Conservation (phyloP, 2,329 filamentous ascomycete genomes). For the Talaromyces sp. region DNA sequence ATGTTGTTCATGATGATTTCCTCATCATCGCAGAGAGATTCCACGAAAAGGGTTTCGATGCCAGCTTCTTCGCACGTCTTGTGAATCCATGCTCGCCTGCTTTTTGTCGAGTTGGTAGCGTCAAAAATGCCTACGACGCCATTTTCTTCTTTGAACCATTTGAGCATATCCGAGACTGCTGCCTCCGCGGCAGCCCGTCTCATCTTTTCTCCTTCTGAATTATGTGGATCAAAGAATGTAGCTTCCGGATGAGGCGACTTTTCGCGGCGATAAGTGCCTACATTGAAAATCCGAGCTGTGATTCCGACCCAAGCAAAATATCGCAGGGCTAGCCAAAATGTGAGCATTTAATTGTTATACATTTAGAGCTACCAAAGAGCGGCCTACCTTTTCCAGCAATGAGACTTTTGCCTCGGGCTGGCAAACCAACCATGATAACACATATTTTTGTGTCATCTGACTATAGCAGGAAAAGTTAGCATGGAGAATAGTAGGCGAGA, state of each 20-base stretch:
- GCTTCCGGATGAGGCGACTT: slow-evolving; percentile 86
- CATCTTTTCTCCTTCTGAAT: slow-evolving; percentile 83
- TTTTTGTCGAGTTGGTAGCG: slow-evolving; percentile 93
- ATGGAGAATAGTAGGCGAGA: background rate
- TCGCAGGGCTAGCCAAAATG: slow-evolving; percentile 62
- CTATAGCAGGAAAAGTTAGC: slow-evolving; percentile 49
- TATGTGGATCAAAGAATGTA: slow-evolving; percentile 90
- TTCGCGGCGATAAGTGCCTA: slow-evolving; percentile 88
- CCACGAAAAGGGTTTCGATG: slow-evolving; percentile 90
- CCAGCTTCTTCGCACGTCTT: slow-evolving; percentile 69
- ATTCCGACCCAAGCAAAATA: slow-evolving; percentile 98
- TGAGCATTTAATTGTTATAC: background rate
- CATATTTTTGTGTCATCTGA: slow-evolving; percentile 95
- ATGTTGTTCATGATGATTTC: slow-evolving; percentile 98
- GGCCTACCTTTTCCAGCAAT: slow-evolving; percentile 89
- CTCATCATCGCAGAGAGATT: slow-evolving; percentile 95
- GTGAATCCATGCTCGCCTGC: slow-evolving; percentile 83
- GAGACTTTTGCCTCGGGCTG: slow-evolving; percentile 91
- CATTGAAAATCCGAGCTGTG: slow-evolving; percentile 91
- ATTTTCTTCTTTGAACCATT: slow-evolving; percentile 73
- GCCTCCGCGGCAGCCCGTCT: slow-evolving; percentile 85
- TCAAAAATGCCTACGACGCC: slow-evolving; percentile 92
- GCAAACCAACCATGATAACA: slow-evolving; percentile 97
- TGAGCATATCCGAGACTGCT: slow-evolving; percentile 86
- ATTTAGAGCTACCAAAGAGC: background rate